Evolutionary conservation across 1,284 basidiomycete genomes (phyloP).

Genomic region (Cryptococcus sp.): DNA sequence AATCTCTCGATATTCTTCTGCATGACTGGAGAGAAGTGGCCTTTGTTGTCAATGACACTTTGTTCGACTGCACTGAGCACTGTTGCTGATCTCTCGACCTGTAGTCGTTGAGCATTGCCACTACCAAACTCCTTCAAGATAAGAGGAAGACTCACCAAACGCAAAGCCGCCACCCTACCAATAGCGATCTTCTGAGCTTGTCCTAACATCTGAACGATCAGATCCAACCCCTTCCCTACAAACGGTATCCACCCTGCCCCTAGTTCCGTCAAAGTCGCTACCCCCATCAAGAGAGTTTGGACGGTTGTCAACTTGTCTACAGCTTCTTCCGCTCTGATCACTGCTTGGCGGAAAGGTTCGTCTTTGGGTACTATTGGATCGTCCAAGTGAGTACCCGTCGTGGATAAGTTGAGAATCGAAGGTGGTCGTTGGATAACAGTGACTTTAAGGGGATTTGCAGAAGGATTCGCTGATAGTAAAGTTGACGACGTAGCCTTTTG

Average conservation of each 20-base stretch:
- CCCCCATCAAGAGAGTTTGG: neutral
- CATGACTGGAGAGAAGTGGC: slow-evolving; percentile 12
- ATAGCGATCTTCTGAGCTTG: slow-evolving; percentile 15
- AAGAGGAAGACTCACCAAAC: slow-evolving; percentile 15
- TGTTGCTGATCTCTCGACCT: slow-evolving; percentile 27
- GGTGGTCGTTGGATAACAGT: too few species aligned
- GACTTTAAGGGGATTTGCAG: too few species aligned
- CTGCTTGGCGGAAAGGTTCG: neutral
- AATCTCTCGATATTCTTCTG: slow-evolving; percentile 15
- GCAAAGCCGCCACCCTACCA: slow-evolving; percentile 20
- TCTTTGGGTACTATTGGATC: neutral
- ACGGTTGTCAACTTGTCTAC: neutral
- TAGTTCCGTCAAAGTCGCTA: neutral
- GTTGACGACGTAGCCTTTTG: too few species aligned
- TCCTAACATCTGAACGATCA: slow-evolving; percentile 17
- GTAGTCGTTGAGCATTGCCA: neutral
- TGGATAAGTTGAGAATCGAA: too few species aligned
- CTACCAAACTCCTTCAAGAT: neutral
- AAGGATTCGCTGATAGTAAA: too few species aligned
- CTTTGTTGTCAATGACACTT: slow-evolving; percentile 15
- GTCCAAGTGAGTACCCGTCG: too few species aligned
- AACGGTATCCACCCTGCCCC: slow-evolving; percentile 21
- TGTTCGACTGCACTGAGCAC: slow-evolving; percentile 21
- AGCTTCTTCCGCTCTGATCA: neutral
- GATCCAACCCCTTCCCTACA: slow-evolving; percentile 17